Evolutionary conservation across 1,139 yeast genomes (phyloP).

Genomic region (Sugiyamaella neomexicana): DNA sequence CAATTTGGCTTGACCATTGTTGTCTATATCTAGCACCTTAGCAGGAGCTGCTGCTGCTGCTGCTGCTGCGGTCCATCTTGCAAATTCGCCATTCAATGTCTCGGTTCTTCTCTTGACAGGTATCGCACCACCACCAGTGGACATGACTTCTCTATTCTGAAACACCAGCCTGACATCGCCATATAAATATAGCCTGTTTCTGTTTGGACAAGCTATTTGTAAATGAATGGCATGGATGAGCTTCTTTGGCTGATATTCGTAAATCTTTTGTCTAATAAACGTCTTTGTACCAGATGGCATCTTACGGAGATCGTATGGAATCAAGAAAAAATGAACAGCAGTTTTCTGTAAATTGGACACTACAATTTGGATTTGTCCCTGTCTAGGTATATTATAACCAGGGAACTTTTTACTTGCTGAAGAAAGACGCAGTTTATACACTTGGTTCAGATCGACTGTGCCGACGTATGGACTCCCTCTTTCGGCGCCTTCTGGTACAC

Average conservation of each 20-base stretch:
- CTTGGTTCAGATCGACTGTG: constrained; percentile 39
- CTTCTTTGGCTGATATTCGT: constrained; percentile 24
- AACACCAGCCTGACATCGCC: constrained; percentile 44
- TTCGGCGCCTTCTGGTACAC: constrained; percentile 26
- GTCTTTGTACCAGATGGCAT: constrained; percentile 38
- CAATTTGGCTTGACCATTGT: neutral
- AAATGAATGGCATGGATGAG: constrained; percentile 40
- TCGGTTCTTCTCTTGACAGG: constrained; percentile 17
- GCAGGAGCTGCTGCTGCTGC: constrained; percentile 5
- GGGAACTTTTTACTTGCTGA: constrained; percentile 34
- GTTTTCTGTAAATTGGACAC: constrained; percentile 45
- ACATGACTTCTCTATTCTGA: constrained; percentile 35
- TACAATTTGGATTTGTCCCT: constrained; percentile 47
- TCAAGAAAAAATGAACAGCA: constrained; percentile 41
- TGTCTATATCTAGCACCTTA: neutral
- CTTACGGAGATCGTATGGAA: constrained; percentile 43
- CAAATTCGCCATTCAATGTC: constrained; percentile 23
- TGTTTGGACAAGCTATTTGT: constrained; percentile 38
- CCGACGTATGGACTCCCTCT: constrained; percentile 46
- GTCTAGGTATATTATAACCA: constrained; percentile 45
- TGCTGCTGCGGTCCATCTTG: no score
- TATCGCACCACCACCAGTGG: constrained; percentile 4
- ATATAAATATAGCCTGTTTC: constrained; percentile 40
- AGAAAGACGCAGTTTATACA: constrained; percentile 33
- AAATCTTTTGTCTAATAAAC: constrained; percentile 40